phyloP scores from a whole-genome alignment of 1,284 basidiomycete species.

The Cutaneotrichosporon sp. region DNA sequence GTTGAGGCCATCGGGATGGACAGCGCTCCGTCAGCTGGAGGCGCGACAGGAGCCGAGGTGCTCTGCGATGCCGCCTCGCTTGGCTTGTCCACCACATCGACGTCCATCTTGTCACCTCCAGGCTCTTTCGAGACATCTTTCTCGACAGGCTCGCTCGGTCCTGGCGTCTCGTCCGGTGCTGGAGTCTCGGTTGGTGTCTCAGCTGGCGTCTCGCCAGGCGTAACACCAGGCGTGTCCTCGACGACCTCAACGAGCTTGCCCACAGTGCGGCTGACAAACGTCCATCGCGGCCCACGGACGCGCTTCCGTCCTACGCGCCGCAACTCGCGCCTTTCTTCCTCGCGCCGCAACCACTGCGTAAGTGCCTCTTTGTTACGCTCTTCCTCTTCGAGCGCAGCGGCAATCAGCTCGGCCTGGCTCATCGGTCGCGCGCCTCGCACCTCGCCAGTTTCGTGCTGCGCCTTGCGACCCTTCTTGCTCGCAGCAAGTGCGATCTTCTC shows the following conservation, averaged over 20 bases:
- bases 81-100: not conserved
- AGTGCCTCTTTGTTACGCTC: constrained; percentile 57
- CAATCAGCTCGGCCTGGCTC: constrained; percentile 57
- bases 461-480: constrained; percentile 30
- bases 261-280: constrained; percentile 54
- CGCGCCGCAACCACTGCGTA: constrained; percentile 54
- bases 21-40: not conserved
- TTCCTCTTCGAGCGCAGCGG: constrained; percentile 57
- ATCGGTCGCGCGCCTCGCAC: constrained; percentile 35
- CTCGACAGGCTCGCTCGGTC: not conserved
- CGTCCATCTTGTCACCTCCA: not conserved
- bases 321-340: constrained; percentile 55
- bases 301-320: constrained; percentile 52
- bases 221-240: constrained; percentile 8
- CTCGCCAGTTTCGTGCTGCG: constrained; percentile 44
- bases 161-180: not conserved
- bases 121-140: not conserved
- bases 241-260: constrained; percentile 45
- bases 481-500: constrained; percentile 24
- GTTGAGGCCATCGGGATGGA: not conserved
- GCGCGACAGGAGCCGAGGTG: not conserved
- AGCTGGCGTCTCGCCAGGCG: not conserved
- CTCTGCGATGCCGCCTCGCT: not conserved
- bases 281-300: constrained; percentile 56
- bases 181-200: constrained; percentile 3